phyloP scores from a whole-genome alignment of 1,284 basidiomycete species.

The Coniferiporia sulphurascens region DNA sequence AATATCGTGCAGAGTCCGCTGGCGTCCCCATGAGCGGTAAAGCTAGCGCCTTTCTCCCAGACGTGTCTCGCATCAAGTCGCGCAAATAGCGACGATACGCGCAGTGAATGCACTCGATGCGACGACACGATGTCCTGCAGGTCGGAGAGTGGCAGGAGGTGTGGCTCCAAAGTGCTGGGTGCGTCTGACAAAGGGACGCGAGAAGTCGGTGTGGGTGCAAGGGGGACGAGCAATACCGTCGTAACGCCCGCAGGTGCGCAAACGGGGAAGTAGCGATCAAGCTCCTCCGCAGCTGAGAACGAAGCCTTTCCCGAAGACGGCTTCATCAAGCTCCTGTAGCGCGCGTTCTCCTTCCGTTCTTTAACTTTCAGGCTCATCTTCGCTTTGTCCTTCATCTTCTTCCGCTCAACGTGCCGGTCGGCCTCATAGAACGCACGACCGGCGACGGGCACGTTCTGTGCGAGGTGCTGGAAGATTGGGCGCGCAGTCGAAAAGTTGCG shows the following conservation, averaged over 20 bases:
- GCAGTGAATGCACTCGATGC: constrained; percentile 51
- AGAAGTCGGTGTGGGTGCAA: constrained; percentile 63
- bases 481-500: constrained; percentile 67
- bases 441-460: constrained; percentile 68
- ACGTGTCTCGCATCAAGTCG: constrained; percentile 61
- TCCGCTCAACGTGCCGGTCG: constrained; percentile 55
- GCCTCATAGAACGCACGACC: constrained; percentile 65
- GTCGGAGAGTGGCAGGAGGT: constrained; percentile 51
- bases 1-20: constrained; percentile 52
- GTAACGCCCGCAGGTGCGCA: constrained; percentile 38
- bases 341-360: constrained; percentile 26
- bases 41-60: constrained; percentile 56
- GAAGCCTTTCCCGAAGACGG: constrained; percentile 11
- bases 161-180: constrained; percentile 27
- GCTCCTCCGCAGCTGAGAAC: constrained; percentile 29
- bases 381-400: constrained; percentile 31
- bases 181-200: constrained; percentile 51
- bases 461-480: constrained; percentile 70
- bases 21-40: constrained; percentile 50
- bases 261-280: constrained; percentile 58
- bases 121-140: constrained; percentile 47
- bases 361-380: constrained; percentile 25
- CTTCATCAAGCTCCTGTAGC: constrained; percentile 29
- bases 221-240: constrained; percentile 65
- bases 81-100: constrained; percentile 63